Evolutionary conservation across 164 flowering plant species (phyloP), one percentile per base, ranked within the genome.

Genomic region (Dillenia turbinata): DNA sequence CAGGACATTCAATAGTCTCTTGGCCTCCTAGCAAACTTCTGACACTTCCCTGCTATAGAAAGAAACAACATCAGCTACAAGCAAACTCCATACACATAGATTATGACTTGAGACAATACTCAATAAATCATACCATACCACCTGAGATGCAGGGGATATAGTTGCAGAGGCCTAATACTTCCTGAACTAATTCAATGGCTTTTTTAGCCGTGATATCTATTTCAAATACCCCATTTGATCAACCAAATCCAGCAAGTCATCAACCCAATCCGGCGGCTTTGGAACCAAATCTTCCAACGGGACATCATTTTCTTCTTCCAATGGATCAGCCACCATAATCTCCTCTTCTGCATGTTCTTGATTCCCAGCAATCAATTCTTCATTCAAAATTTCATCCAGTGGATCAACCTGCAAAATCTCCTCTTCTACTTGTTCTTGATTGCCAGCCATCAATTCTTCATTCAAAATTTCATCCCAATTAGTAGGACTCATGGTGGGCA

Each of bases 351-450:
- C 81, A 22, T 72, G 83, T 46, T 59, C 81, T 10, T 63, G 63
- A 43, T 78, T 40, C 5, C 60, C 81, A 14, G 52, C 59, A 0
- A 73, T 48, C 26, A 76, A 44, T 44, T 77, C 81, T 12, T 76
- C 84, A 52, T 11, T 59, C 26, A 83, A 60, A 9, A 84, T 33
- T 12, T 80, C 81, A 66, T 79, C 79, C 89, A 78, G 82, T 1
- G 22, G 22, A 19, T 19, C 22, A 19, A 19, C 22, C 22, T 19
- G 22, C 22, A 19, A 19, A 19, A 19, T 19, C 22, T 19, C 54
- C 10, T 62, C 40, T 3, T 33, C 58, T 45, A 71, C 81, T 40
- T 72, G 83, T 46, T 59, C 81, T 10, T 63, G 62, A 43, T 78
- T 44, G 6, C 60, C 81, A 16, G 52, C 59, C 0, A 73, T 48